phyloP scores from a whole-genome alignment of 148 eudicot genomes.

The Vaccinium darrowii region DNA sequence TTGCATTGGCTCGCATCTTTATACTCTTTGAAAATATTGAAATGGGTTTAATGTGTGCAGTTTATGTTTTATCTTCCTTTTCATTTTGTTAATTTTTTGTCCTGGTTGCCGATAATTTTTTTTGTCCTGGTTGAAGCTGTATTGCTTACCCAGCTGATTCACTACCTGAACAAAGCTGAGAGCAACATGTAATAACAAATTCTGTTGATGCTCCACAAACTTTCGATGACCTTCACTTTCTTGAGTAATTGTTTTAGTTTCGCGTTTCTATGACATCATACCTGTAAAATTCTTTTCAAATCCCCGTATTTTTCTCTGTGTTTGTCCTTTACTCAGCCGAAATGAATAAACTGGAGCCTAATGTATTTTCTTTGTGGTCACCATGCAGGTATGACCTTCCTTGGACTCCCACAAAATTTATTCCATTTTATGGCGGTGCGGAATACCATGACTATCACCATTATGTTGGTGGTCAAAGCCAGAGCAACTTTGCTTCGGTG shows the following conservation, averaged over 20 bases:
- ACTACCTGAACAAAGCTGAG: background rate
- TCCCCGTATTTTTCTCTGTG: background rate
- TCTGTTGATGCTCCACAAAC: background rate
- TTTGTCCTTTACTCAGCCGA: background rate
- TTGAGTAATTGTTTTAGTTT: background rate
- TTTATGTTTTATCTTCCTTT: slow-evolving; percentile 8
- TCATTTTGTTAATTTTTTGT: background rate
- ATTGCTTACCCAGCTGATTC: background rate
- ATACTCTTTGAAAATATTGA: background rate
- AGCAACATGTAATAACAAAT: background rate
- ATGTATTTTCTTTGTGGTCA: slow-evolving; percentile 18
- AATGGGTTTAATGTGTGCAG: background rate
- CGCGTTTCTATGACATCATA: background rate
- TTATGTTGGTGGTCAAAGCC: slow-evolving; percentile 96
- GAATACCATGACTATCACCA: slow-evolving; percentile 99
- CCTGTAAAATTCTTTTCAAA: background rate
- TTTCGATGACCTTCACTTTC: background rate
- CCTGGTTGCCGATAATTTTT: background rate
- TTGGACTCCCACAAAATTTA: slow-evolving; percentile 81
- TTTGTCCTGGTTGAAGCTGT: background rate
- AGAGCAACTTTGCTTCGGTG: slow-evolving; percentile 94
- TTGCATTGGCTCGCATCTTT: background rate
- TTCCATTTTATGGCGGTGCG: slow-evolving; percentile 96
- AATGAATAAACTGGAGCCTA: background rate
- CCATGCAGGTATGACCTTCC: slow-evolving; percentile 81